Base-by-base conservation (phyloP, 2,329 filamentous ascomycete genomes). In the Ophiostoma populinum region DNA sequence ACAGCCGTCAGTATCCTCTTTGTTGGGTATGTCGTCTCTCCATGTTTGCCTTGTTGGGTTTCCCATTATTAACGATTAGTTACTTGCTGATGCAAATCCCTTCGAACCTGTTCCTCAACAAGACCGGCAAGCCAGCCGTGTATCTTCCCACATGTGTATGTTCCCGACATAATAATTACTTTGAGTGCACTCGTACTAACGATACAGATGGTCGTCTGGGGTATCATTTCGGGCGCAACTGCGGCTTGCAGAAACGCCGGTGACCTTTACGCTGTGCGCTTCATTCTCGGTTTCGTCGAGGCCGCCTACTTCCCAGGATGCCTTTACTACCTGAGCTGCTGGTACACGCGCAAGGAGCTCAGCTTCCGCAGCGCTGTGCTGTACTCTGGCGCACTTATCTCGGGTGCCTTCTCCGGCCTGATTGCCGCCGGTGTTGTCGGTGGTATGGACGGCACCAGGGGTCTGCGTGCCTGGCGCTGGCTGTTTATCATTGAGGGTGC, bases 301-400 rank as follows among this genome's bases (percentile, higher is more conserved):
- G 58, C 58, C 2, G 49, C 49, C 4, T 53, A 50, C 34, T 52
- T 53, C 24, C 41, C 42, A 1, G 42, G 43, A 15, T 37, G 38
- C 18, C 30, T 45, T 8, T 61, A 48, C 33, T 49, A 47, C 37
- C 65, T 76, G 3, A 56, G 52, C 2, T 58, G 55, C 38, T 79
- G 74, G 73, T 80, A 80, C 46, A 79, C 73, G 0, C 61, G 72
- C 20, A 67, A 67, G 42, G 75, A 77, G 46, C 56, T 75, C 1
- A 67, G 63, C 11, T 57, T 75, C 22, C 58, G 71, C 9, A 75
- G 70, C 9, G 67, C 70, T 7, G 55, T 75, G 7, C 57, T 56
- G n/a, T 55, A 63, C 44, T 70, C 70, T 1, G 76, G 74, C 1
- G 69, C 70, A 1, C 55, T 80, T 10, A 62, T 80, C 12, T 73